Evolutionary conservation across 192 early-diverging fungal species (phyloP), one percentile per base, ranked within the genome.

Genomic region (Borealophlyctis nickersoniae): DNA sequence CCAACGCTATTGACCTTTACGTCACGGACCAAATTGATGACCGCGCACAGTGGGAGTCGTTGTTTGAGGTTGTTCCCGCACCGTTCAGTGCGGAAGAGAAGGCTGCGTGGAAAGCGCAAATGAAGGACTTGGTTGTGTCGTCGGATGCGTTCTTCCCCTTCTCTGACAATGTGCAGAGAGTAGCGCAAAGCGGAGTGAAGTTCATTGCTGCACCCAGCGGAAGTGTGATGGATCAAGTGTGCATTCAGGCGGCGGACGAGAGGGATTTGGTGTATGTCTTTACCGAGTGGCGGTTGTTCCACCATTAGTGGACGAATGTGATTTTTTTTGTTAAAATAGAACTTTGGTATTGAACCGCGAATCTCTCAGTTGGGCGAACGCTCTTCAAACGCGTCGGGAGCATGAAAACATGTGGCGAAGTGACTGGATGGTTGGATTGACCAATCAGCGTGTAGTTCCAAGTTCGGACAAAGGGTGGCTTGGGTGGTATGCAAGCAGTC

Each of bases 131-230:
- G 23, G 91, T 92, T 9, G 76, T 98, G 19, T 86, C 89, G 2
- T 94, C 92, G n/a, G 96, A 98, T 73, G 96, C 96, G 28, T 98
- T 98, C 87, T 98, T 98, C 91, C 96, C 96, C 61, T 98, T 98
- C 86, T 81, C 89, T 3, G 96, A 98, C 79, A 98, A 95, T 67
- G 79, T 98, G 52, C 88, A 93, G 66, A 80, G 96, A 50, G 95
- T 86, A 28, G 78, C 80, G 34, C 77, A 87, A 73, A 87, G 87
- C 27, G 96, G 96, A 62, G 96, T 93, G 60, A 75, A 81, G 63
- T 92, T 81, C 64, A 81, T 98, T 66, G 95, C 93, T 62, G 94
- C 92, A 26, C 93, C 96, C 22, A 87, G 86, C 62, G 96, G 96
- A 49, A 90, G 88, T 32, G 91, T 98, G 62, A 86, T 88, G 85